These are phyloP conservation scores for Hanseniaspora sp. DNA, from an alignment of 1,139 yeast species.

Conservation along the genomic window DNA sequence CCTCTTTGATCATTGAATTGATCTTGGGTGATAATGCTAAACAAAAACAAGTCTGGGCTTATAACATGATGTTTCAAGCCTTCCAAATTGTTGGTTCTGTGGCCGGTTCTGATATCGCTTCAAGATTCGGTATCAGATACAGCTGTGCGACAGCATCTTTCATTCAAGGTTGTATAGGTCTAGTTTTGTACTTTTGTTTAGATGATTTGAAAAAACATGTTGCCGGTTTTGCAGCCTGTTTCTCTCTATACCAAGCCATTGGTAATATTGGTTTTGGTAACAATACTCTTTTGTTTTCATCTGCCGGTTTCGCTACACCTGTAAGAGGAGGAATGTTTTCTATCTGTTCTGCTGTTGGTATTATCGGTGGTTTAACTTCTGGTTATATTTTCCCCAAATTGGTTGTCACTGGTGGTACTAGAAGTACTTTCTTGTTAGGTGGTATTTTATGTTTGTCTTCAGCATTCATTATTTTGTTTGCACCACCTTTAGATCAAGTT, in stretches of 20 bases:
- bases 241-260: constrained; percentile 71
- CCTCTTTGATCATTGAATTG: constrained; percentile 52
- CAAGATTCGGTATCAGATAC: constrained; percentile 77
- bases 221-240: constrained; percentile 72
- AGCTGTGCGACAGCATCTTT: constrained; percentile 60
- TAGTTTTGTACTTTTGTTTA: constrained; percentile 68
- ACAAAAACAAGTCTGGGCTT: constrained; percentile 69
- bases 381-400: constrained; percentile 76
- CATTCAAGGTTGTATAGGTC: constrained; percentile 68
- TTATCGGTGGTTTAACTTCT: constrained; percentile 86
- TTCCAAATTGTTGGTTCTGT: constrained; percentile 87
- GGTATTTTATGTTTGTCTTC: constrained; percentile 40
- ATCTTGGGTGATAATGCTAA: constrained; percentile 46
- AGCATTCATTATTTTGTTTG: constrained; percentile 51
- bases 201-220: constrained; percentile 45
- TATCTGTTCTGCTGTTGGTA: constrained; percentile 82
- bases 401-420: constrained; percentile 32
- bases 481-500: constrained; percentile 76
- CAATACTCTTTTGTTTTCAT: constrained; percentile 75
- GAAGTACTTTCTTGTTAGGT: constrained; percentile 40
- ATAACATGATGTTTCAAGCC: constrained; percentile 80
- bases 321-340: constrained; percentile 87
- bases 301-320: constrained; percentile 78
- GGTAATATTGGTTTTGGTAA: constrained; percentile 90
- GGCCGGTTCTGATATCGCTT: constrained; percentile 72